These are phyloP conservation scores for Colletotrichum sidae DNA, from an alignment of 2,329 filamentous ascomycete genomes.

Conservation along the genomic window DNA sequence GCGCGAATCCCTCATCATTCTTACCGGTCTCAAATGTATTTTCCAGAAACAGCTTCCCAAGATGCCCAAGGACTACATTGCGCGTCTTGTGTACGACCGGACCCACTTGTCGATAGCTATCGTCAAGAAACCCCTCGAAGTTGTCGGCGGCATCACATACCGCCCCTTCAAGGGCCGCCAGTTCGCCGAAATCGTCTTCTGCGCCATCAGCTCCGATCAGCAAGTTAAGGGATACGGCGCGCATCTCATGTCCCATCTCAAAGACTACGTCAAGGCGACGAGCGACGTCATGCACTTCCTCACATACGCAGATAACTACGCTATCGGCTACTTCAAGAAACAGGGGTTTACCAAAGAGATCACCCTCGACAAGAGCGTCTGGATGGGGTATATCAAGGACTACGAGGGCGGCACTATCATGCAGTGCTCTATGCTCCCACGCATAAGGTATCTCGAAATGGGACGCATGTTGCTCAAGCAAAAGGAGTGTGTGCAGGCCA, in stretches of 20 bases:
- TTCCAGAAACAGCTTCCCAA: slow-evolving; percentile 99
- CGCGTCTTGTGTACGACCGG: slow-evolving; percentile 94
- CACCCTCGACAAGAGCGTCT: slow-evolving; percentile 86
- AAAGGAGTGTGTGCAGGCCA: slow-evolving; percentile 93
- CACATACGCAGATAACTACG: slow-evolving; percentile 98
- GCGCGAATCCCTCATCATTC: slow-evolving; percentile 89
- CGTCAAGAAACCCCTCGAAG: slow-evolving; percentile 94
- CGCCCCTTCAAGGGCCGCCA: slow-evolving; percentile 90
- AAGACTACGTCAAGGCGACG: slow-evolving; percentile 97
- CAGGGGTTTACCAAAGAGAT: slow-evolving; percentile 99
- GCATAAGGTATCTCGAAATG: slow-evolving; percentile 92
- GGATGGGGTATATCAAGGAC: slow-evolving; percentile 99
- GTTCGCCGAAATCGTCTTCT: slow-evolving; percentile 99
- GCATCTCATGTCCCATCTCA: slow-evolving; percentile 97
- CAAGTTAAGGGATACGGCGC: slow-evolving; percentile 99
- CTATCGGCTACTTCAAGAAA: slow-evolving; percentile 99
- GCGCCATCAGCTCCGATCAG: slow-evolving; percentile 96
- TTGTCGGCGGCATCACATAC: slow-evolving; percentile 97
- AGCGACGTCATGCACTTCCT: slow-evolving; percentile 98
- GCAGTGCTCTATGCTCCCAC: slow-evolving; percentile 98
- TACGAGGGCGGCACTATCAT: slow-evolving; percentile 99
- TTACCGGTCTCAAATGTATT: slow-evolving; percentile 96
- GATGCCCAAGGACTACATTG: slow-evolving; percentile 99
- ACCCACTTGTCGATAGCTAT: slow-evolving; percentile 97
- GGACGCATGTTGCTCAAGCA: slow-evolving; percentile 97